Conservation (phyloP, 83 land plant species). For the Picea abies region DNA sequence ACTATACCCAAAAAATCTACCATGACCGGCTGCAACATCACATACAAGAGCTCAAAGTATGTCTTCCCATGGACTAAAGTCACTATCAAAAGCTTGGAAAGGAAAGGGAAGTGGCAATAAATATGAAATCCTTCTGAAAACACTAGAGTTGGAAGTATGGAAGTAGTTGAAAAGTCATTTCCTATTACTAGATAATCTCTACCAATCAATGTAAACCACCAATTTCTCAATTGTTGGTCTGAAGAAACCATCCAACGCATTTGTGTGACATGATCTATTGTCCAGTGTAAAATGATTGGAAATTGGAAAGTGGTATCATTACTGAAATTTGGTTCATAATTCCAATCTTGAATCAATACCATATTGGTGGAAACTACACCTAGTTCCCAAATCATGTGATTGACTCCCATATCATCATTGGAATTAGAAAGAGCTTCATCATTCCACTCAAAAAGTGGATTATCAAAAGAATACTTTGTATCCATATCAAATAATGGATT, state of each 20-base stretch:
- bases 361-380: background rate
- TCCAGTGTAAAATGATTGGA: background rate
- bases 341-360: background rate
- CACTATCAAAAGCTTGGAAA: background rate
- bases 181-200: background rate
- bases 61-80: background rate
- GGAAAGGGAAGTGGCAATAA: background rate
- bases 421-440: background rate
- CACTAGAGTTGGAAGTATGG: background rate
- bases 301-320: background rate
- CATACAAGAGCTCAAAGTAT: background rate
- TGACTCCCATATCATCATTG: background rate
- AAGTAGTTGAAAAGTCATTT: background rate
- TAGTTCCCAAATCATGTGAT: background rate
- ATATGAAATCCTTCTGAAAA: background rate
- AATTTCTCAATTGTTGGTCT: background rate
- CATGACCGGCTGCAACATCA: background rate
- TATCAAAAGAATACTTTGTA: background rate
- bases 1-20: no score
- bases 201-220: background rate
- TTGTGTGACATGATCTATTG: background rate
- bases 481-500: background rate
- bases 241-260: background rate
- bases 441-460: no score
- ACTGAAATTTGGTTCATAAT: background rate